These are phyloP conservation scores for Setaria italica DNA, from an alignment of 202 grass and related monocot genomes.

Conservation along the genomic window DNA sequence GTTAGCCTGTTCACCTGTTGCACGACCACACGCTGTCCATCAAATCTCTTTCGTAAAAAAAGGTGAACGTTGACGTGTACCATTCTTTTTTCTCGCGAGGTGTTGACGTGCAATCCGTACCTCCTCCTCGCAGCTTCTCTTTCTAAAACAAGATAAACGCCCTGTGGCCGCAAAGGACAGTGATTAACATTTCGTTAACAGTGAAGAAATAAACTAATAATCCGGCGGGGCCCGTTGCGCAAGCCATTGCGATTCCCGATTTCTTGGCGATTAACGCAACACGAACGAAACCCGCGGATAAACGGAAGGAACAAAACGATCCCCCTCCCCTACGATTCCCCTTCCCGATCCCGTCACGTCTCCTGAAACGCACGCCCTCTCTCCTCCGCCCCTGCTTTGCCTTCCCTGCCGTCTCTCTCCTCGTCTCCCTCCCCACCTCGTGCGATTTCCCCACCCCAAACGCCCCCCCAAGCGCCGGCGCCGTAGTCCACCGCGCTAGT, in stretches of 20 bases:
- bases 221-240: background rate
- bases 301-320: conserved; percentile 56
- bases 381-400: background rate
- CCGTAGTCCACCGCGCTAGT: conserved; percentile 55
- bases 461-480: background rate
- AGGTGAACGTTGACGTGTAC: background rate
- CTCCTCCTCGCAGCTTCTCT: background rate
- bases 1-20: background rate
- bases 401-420: background rate
- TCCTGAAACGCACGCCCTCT: conserved; percentile 36
- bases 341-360: conserved; percentile 63
- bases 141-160: background rate
- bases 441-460: conserved; percentile 48
- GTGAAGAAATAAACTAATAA: background rate
- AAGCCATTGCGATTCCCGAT: conserved; percentile 38
- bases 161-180: background rate
- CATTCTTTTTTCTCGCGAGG: background rate
- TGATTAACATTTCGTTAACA: background rate
- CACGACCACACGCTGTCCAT: background rate
- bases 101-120: background rate
- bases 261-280: conserved; percentile 48
- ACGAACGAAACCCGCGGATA: conserved; percentile 48
- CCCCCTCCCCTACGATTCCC: conserved; percentile 37
- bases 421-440: background rate
- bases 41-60: background rate